phyloP scores from a whole-genome alignment of 345 rosid species.

The Boechera stricta region DNA sequence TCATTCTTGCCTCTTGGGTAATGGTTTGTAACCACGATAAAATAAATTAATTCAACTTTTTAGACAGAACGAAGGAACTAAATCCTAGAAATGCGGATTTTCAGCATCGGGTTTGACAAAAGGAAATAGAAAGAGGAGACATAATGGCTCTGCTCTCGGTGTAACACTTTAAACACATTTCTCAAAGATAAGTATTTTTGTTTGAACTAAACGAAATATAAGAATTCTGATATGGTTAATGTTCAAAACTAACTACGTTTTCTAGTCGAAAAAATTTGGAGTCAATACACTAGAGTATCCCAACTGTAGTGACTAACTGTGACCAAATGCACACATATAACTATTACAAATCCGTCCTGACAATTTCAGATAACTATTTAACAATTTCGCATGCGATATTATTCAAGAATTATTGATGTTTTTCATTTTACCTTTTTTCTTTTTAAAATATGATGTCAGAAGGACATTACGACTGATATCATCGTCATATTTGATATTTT shows the following conservation, averaged over 20 bases:
- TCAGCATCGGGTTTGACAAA: constrained; percentile 27
- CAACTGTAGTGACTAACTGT: background rate
- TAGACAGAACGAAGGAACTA: constrained; percentile 40
- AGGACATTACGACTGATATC: background rate
- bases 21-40: constrained; percentile 19
- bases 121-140: constrained; percentile 31
- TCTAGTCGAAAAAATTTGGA: background rate
- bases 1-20: constrained; percentile 23
- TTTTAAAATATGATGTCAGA: background rate
- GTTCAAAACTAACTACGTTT: background rate
- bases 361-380: background rate
- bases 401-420: constrained; percentile 2
- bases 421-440: background rate
- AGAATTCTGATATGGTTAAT: background rate
- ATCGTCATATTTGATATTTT: background rate
- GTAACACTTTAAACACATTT: constrained; percentile 32
- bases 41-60: background rate
- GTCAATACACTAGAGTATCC: no score
- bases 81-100: constrained; percentile 42
- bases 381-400: background rate
- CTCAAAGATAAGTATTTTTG: constrained; percentile 5
- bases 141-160: constrained; percentile 48
- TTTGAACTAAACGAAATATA: background rate
- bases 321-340: no score
- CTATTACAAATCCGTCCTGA: background rate